Base-by-base conservation (phyloP, 2,329 filamentous ascomycete species). In the Rutstroemia sp. region DNA sequence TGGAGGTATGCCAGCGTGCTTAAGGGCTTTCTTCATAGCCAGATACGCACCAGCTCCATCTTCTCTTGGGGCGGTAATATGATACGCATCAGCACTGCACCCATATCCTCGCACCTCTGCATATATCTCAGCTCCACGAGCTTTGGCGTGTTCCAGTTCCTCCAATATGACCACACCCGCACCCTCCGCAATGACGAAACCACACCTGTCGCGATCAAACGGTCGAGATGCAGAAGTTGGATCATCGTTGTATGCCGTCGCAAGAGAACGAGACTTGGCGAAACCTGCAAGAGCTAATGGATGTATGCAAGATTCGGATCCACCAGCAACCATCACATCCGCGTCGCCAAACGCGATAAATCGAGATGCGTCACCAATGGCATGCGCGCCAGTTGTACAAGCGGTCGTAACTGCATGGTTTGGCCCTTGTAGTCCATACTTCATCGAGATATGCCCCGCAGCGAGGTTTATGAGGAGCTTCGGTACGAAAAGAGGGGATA, bases 321-420 rank as follows among this genome's bases (percentile, higher is more conserved):
- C 92, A 44, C 94, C 94, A n/a, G 94, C 91, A 8, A 99, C 74
- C 91, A 99, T 97, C 54, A 97, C 87, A 70, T 96, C 81, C 47
- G 92, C 92, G 69, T 97, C 92, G 6, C 91, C 92, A 67, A 85
- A 86, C n/a, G 87, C 82, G 60, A 99, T 92, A 69, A 96, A 89
- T 17, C 92, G 84, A n/a, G 88, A 86, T 5, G 94, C 94, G 70
- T 99, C 94, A 17, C 92, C 94, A 50, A 99, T 86, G 1, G 92
- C 91, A 73, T 99, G 94, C 1, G 92, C 89, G 10, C 94, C 94
- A 0, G 94, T 99, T 0, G 94, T 97, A 70, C 94, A 99, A 57
- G 94, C 94, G 12, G 94, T 99, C 0, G 92, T 95, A 41, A 83
- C 90, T 1, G 92, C 83, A 72, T 96, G 94, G 68, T 96, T 96